These are phyloP conservation scores for Amanita exitialis DNA, from an alignment of 768 basidiomycete species.

Conservation along the genomic window DNA sequence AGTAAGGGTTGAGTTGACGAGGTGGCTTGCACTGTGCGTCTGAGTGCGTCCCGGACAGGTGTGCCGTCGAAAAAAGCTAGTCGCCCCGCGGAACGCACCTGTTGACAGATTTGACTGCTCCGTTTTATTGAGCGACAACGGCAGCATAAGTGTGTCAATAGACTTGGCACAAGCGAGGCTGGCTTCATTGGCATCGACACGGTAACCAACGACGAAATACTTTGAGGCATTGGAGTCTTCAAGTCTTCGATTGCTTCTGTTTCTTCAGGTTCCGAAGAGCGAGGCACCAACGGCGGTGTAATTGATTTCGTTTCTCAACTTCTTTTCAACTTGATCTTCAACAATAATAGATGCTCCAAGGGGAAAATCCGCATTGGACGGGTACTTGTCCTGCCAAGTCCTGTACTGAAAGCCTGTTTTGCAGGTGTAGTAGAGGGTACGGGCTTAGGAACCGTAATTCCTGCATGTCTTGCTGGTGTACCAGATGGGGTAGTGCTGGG, in stretches of 20 bases:
- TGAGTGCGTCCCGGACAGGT: not conserved
- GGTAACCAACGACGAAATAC: conserved; percentile 35
- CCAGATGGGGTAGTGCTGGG: conserved; percentile 55
- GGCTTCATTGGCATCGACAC: conserved; percentile 6
- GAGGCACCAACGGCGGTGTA: conserved; percentile 28
- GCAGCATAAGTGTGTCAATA: not conserved
- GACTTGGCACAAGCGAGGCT: conserved; percentile 4
- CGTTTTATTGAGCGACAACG: not conserved
- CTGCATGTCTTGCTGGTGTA: conserved; percentile 39
- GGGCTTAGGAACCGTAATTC: conserved; percentile 26
- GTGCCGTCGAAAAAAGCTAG: not conserved
- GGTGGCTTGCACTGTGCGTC: not conserved
- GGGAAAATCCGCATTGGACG: conserved; percentile 69
- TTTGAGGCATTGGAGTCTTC: conserved; percentile 30
- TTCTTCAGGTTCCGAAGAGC: conserved; percentile 23
- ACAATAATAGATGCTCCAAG: conserved; percentile 36
- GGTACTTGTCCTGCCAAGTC: conserved; percentile 50
- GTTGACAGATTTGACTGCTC: not conserved
- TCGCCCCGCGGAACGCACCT: not conserved
- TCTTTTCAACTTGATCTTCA: conserved; percentile 30
- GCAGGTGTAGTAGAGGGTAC: conserved; percentile 17
- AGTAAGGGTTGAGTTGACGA: not conserved
- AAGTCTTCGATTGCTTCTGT: conserved; percentile 14
- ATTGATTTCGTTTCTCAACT: conserved; percentile 13
- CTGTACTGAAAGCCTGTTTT: conserved; percentile 28